Percentiles rank a stretch among this genome's conserved stretches.
These are phyloP conservation scores for Colletotrichum graminicola DNA, from an alignment of 2,329 filamentous ascomycete species.

Conservation along the genomic window DNA sequence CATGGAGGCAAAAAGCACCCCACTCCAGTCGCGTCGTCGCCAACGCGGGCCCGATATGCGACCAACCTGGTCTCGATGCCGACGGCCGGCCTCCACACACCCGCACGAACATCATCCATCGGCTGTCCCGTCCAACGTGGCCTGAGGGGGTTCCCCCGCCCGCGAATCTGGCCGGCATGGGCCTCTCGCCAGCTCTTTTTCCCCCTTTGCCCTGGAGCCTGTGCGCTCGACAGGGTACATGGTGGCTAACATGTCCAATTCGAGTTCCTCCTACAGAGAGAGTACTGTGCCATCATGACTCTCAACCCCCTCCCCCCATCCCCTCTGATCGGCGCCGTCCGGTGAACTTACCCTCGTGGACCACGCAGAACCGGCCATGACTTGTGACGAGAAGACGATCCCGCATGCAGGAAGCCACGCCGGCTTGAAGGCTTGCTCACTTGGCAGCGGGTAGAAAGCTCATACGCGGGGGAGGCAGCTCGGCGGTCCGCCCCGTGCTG, in stretches of 20 bases:
- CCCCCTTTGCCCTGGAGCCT: conserved; percentile 4
- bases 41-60: neutral
- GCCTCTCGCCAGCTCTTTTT: too few relatives aligned
- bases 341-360: neutral
- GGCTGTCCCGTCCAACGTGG: neutral
- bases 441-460: neutral
- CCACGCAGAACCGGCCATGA: neutral
- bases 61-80: neutral
- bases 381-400: neutral
- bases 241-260: too few relatives aligned
- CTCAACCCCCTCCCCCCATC: conserved; percentile 5
- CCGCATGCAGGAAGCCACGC: neutral
- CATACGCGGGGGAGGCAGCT: neutral
- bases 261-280: neutral
- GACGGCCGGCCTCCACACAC: neutral
- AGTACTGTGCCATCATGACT: conserved; percentile 25
- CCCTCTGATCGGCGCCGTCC: conserved; percentile 7
- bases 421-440: neutral
- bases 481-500: too few relatives aligned
- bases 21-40: neutral
- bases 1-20: neutral
- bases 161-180: conserved; percentile 25
- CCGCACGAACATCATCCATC: conserved; percentile 4
- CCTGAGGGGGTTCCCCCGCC: conserved; percentile 5
- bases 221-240: neutral